Conservation (phyloP, 164 flowering plant species). For the Stephania yunnanensis region DNA sequence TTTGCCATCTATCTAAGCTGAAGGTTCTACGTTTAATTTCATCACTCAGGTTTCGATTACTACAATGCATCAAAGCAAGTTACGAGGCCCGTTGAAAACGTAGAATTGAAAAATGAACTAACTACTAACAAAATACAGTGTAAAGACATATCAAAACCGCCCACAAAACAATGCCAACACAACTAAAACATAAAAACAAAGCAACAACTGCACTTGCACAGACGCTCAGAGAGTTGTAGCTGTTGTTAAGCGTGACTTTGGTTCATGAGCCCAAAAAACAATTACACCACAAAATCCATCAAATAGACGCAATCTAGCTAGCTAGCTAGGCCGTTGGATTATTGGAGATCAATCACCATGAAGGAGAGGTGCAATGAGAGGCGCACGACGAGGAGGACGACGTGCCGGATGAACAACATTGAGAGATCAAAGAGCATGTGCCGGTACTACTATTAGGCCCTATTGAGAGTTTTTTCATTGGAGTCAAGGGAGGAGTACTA, state of each 20-base stretch:
- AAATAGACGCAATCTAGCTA: background rate
- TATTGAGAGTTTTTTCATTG: conserved; percentile 61
- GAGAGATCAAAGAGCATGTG: conserved; percentile 22
- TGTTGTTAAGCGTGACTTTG: background rate
- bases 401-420: conserved; percentile 45
- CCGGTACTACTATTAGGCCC: conserved; percentile 42
- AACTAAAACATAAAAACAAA: background rate
- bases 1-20: background rate
- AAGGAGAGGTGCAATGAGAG: conserved; percentile 64
- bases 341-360: conserved; percentile 38
- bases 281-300: background rate
- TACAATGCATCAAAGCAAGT: background rate
- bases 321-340: background rate
- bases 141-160: background rate
- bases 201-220: background rate
- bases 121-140: too few species aligned
- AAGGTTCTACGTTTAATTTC: background rate
- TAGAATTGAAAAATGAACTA: background rate
- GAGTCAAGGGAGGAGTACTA: conserved; percentile 46
- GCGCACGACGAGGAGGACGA: conserved; percentile 48
- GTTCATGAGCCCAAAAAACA: background rate
- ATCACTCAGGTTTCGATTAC: background rate
- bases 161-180: background rate
- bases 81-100: background rate
- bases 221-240: background rate